These are phyloP conservation scores for Fusarium secorum DNA, from an alignment of 2,329 filamentous ascomycete species.

Conservation along the genomic window DNA sequence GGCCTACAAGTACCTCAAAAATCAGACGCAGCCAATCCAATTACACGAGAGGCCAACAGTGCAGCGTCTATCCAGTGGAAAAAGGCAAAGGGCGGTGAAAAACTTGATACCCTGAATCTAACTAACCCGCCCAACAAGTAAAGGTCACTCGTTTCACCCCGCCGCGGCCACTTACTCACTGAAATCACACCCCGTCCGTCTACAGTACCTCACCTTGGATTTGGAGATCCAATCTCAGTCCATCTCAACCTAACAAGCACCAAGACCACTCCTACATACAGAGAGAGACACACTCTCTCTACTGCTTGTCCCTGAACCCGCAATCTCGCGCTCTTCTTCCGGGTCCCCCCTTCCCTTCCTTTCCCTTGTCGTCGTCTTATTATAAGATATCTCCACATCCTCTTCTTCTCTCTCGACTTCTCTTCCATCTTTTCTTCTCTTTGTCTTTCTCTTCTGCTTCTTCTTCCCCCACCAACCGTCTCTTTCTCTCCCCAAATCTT, in stretches of 20 bases:
- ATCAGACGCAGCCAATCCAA: constrained; percentile 15
- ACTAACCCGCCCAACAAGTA: constrained; percentile 35
- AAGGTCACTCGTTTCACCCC: constrained; percentile 33
- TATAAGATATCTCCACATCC: constrained; percentile 30
- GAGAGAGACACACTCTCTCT: not conserved
- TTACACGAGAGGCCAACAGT: constrained; percentile 23
- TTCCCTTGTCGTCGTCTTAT: constrained; percentile 19
- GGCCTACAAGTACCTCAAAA: constrained; percentile 22
- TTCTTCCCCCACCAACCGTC: constrained; percentile 13
- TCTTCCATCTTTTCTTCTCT: constrained; percentile 25
- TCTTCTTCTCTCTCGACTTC: constrained; percentile 25
- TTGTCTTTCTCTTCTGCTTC: constrained; percentile 19
- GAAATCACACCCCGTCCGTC: constrained; percentile 16
- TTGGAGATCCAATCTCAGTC: constrained; percentile 36
- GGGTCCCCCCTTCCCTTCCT: constrained; percentile 19
- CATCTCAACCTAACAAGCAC: constrained; percentile 18
- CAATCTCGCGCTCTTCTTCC: constrained; percentile 38
- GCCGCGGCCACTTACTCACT: constrained; percentile 8
- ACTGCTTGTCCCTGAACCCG: constrained; percentile 24
- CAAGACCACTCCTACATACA: not conserved
- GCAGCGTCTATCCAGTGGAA: constrained; percentile 27
- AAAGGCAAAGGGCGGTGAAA: constrained; percentile 42
- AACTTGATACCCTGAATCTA: constrained; percentile 30
- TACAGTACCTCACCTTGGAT: constrained; percentile 9
- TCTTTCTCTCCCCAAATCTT: constrained; percentile 15